Evolutionary conservation across 768 basidiomycete species (phyloP).

Genomic region (Lactarius sp.): DNA sequence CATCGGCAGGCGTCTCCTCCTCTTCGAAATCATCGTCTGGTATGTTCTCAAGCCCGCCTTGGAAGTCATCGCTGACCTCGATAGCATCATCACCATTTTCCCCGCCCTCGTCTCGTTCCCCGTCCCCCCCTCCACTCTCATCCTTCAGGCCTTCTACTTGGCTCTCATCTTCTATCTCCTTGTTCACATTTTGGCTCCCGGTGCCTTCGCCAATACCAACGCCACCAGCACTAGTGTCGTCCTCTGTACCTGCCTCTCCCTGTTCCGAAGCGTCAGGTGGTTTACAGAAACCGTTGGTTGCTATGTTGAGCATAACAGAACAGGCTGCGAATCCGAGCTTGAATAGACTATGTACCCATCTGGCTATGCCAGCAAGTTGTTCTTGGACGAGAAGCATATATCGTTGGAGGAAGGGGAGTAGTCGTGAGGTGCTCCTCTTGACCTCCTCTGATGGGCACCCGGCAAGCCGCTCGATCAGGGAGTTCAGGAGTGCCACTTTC

Average conservation of each 20-base stretch:
- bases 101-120: constrained; percentile 34
- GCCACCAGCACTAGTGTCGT: constrained; percentile 52
- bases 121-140: constrained; percentile 37
- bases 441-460: constrained; percentile 33
- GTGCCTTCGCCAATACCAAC: constrained; percentile 86
- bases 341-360: constrained; percentile 74
- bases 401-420: constrained; percentile 70
- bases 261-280: constrained; percentile 68
- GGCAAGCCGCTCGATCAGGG: constrained; percentile 39
- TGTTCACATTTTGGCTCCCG: constrained; percentile 83
- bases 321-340: constrained; percentile 79
- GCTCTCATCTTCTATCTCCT: constrained; percentile 93
- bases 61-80: constrained; percentile 90
- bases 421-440: constrained; percentile 37
- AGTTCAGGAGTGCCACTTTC: constrained; percentile 40
- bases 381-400: constrained; percentile 55
- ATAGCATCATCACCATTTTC: constrained; percentile 66
- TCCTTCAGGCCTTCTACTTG: constrained; percentile 91
- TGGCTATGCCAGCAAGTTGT: constrained; percentile 51
- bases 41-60: constrained; percentile 79
- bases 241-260: constrained; percentile 44
- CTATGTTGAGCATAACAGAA: constrained; percentile 65
- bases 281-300: constrained; percentile 88
- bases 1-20: constrained; percentile 39
- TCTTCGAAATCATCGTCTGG: constrained; percentile 56